Base-by-base conservation (phyloP, 2,329 filamentous ascomycete genomes). In the Neoscytalidium dimidiatum region DNA sequence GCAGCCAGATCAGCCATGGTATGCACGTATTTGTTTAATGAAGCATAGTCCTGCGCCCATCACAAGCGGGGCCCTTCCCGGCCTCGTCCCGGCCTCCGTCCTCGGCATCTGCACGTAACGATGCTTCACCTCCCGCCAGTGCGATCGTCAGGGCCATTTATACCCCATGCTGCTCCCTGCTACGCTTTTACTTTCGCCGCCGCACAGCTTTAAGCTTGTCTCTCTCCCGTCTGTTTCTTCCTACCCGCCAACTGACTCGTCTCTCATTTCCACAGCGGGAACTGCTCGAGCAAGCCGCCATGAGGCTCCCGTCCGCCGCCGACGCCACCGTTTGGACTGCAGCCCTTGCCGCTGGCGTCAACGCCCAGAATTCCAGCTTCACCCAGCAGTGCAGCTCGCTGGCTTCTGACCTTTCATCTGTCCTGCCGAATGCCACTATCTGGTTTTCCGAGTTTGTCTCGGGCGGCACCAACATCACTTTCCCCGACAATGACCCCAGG, bases 391-490 rank as follows among this genome's bases (percentile, higher is more conserved):
- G 63, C 63, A 33, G 31, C 17, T 43, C 52, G 8, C 52, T 64
- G 43, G 26, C 52, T 23, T 29, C 44, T n/a, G 23, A 33, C 2
- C 44, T 64, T 21, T 56, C 52, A 2, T 49, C 63, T n/a, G 52
- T 64, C 3, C 19, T 79, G 31, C 66, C 71, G 46, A 74, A 77
- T 23, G 75, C 75, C 17, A 75, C 74, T 1, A 72, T 80, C 17
- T 73, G 73, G 65, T 77, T 77, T 64, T 72, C 77, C 1, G 68
- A 78, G 35, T 76, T 74, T 28, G 71, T 81, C n/a, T 19, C 75
- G 17, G 78, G 75, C 13, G 78, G 78, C 7, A 79, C 78, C 4
- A 81, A 79, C 56, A 19, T 64, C 11, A 43, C 31, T 43, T 53
- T 64, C n/a, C 52, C 63, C 4, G 63, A 64, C 41, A 64, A 60